A percentile compares a stretch with the other conserved stretches of the same genome.
These are phyloP conservation scores for Ambrosia trifida DNA, from an alignment of 129 eudicot genomes.

Conservation along the genomic window DNA sequence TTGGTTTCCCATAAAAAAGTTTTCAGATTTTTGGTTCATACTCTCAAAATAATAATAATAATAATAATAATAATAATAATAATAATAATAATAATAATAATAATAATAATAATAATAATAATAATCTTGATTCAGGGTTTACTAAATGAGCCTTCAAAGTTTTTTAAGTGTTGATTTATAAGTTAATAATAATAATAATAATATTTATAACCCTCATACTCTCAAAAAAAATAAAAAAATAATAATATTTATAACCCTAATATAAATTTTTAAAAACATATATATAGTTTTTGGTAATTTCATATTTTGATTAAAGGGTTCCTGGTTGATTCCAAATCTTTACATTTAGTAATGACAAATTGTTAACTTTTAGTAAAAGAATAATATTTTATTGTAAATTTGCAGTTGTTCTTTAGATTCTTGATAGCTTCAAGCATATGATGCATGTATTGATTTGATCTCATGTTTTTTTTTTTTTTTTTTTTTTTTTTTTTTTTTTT, in stretches of 20 bases:
- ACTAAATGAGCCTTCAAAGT: conserved; percentile 6
- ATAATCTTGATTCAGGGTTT: conserved; percentile 21
- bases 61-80: too few relatives aligned
- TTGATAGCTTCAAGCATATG: conserved; percentile 12
- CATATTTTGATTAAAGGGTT: conserved; percentile 19
- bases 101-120: too few relatives aligned
- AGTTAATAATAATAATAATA: too few relatives aligned
- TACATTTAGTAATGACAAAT: neutral
- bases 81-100: too few relatives aligned
- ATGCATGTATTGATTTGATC: conserved; percentile 11
- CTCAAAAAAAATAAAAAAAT: too few relatives aligned
- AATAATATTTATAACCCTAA: neutral
- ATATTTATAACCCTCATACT: too few relatives aligned
- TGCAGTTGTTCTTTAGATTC: conserved; percentile 1
- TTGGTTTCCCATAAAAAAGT: neutral
- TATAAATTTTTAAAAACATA: neutral
- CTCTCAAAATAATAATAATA: too few relatives aligned
- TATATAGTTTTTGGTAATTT: conserved; percentile 12
- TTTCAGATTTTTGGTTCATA: neutral
- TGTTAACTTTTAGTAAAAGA: neutral
- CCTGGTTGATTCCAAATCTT: conserved; percentile 10
- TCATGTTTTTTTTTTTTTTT: conserved; percentile 7
- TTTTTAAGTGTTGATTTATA: neutral
- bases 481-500: conserved; percentile 20
- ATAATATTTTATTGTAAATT: neutral